A percentile compares a stretch with the other conserved stretches of the same genome.
Conservation (phyloP, 139 green algal genomes). For the Monoraphidium neglectum region DNA sequence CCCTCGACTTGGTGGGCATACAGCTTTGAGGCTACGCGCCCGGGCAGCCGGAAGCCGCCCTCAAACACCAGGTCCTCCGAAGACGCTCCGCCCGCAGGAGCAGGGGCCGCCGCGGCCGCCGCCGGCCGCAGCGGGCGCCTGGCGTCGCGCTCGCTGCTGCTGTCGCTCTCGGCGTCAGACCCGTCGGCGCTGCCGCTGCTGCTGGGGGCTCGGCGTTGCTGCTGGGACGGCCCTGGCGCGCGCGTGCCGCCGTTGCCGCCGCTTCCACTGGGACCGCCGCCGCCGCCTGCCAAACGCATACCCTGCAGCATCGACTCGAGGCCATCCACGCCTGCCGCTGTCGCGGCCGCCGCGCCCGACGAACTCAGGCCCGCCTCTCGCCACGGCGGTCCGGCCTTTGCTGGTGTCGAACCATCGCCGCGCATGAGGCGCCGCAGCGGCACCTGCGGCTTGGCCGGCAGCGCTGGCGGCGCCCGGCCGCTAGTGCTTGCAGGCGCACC, state of each 20-base stretch:
- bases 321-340: background rate
- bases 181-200: too few species aligned
- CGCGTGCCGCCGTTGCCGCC: constrained; percentile 3
- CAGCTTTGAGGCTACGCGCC: constrained; percentile 45
- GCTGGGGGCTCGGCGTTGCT: background rate
- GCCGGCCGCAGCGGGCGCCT: background rate
- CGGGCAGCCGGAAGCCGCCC: constrained; percentile 37
- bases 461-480: constrained; percentile 1
- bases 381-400: background rate
- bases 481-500: background rate
- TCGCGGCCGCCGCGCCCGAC: background rate
- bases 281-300: background rate
- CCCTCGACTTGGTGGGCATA: constrained; percentile 79
- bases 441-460: background rate
- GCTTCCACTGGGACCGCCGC: background rate
- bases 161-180: background rate
- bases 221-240: background rate
- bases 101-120: background rate
- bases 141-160: background rate
- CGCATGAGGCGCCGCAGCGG: background rate
- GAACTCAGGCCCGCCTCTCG: background rate
- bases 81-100: background rate
- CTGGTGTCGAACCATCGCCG: background rate
- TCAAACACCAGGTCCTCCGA: constrained; percentile 6
- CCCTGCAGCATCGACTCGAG: background rate